These are phyloP conservation scores for Pseudogymnoascus sp. DNA, from an alignment of 2,329 filamentous ascomycete genomes.

Conservation along the genomic window DNA sequence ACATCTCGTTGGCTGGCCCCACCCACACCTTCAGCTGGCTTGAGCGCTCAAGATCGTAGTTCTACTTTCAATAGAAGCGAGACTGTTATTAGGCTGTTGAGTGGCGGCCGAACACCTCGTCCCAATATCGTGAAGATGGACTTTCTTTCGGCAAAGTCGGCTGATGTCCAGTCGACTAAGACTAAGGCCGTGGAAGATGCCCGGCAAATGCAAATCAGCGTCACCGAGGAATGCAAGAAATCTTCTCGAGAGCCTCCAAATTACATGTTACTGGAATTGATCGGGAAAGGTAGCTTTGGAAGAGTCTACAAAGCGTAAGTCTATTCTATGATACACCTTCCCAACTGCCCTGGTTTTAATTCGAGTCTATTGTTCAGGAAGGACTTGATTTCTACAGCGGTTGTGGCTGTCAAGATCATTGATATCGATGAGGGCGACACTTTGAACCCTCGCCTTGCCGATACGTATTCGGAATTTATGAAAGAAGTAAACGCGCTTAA, in stretches of 20 bases:
- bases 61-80: not conserved
- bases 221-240: constrained; percentile 53
- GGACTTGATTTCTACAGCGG: constrained; percentile 29
- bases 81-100: not conserved
- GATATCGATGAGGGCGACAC: constrained; percentile 72
- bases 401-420: constrained; percentile 75
- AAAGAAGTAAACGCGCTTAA: constrained; percentile 64
- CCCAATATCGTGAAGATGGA: not conserved
- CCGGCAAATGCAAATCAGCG: constrained; percentile 56
- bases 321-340: not conserved
- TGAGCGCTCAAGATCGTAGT: not conserved
- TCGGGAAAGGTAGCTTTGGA: constrained; percentile 67
- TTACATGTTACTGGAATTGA: constrained; percentile 63
- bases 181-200: constrained; percentile 60
- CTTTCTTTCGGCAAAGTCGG: constrained; percentile 33
- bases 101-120: not conserved
- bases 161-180: constrained; percentile 40
- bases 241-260: constrained; percentile 51
- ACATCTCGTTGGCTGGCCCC: not conserved
- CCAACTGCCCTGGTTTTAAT: constrained; percentile 9
- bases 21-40: not conserved
- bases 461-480: constrained; percentile 61
- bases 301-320: constrained; percentile 58
- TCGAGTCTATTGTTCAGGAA: constrained; percentile 17
- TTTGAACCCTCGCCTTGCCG: constrained; percentile 53